phyloP scores from a whole-genome alignment of 2,329 filamentous ascomycete species.

The Dactylellina leptospora region DNA sequence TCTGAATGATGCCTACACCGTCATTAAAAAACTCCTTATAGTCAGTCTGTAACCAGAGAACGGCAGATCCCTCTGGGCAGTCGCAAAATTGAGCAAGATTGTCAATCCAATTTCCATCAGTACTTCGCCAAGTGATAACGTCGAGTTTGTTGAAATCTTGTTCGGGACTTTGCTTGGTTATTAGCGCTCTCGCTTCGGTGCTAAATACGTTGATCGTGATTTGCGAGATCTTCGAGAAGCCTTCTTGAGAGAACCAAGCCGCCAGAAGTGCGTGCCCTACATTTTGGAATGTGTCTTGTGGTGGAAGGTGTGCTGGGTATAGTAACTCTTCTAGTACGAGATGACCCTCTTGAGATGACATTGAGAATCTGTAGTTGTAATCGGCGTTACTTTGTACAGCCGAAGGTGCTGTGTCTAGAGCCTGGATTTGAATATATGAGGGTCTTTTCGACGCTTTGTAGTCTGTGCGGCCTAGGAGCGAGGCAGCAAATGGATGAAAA shows the following conservation, averaged over 20 bases:
- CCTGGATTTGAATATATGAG: conserved; percentile 2
- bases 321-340: background rate
- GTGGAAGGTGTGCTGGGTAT: background rate
- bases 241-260: conserved; percentile 21
- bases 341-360: conserved; percentile 16
- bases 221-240: conserved; percentile 9
- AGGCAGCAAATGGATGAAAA: background rate
- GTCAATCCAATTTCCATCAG: background rate
- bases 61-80: too few relatives aligned
- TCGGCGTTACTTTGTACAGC: too few relatives aligned
- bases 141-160: background rate
- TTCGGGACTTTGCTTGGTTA: background rate
- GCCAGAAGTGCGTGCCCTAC: background rate
- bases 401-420: background rate
- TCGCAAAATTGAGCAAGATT: too few relatives aligned
- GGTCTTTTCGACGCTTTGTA: conserved; percentile 2
- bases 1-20: too few relatives aligned
- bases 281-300: too few relatives aligned
- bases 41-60: too few relatives aligned
- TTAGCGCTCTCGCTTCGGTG: background rate
- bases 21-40: too few relatives aligned
- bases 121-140: background rate
- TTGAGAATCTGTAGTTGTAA: conserved; percentile 2
- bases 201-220: background rate
- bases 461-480: background rate